These are phyloP conservation scores for Paramecium octaurelia DNA, from an alignment of 73 alveolate species.

Conservation along the genomic window DNA sequence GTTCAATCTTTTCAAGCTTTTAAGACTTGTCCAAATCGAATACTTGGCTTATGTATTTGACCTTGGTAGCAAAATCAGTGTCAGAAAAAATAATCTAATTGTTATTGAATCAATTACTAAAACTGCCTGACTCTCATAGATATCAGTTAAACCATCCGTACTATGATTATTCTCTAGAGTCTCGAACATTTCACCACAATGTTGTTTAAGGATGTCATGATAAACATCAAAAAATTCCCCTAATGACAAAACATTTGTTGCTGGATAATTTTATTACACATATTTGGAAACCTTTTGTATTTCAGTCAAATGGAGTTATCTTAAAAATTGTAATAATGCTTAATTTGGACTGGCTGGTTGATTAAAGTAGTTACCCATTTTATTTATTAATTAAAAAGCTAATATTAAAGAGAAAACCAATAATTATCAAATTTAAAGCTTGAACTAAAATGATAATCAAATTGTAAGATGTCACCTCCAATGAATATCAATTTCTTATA, in stretches of 20 bases:
- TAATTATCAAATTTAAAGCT: no score
- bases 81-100: background rate
- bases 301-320: background rate
- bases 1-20: conserved; percentile 29
- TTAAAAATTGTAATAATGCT: background rate
- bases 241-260: background rate
- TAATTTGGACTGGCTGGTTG: background rate
- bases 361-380: conserved; percentile 21
- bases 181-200: conserved; percentile 33
- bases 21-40: background rate
- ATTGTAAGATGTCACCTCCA: no score
- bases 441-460: no score
- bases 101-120: background rate
- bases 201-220: background rate
- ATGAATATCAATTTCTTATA: no score
- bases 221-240: conserved; percentile 6
- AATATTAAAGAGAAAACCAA: no score
- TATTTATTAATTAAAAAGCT: background rate
- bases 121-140: conserved; percentile 19
- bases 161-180: background rate
- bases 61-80: background rate
- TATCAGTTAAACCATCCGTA: background rate
- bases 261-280: background rate
- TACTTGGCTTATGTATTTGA: background rate
- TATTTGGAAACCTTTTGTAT: background rate